Evolutionary conservation across 2,329 filamentous ascomycete genomes (phyloP).

Genomic region (Botryotinia calthae): DNA sequence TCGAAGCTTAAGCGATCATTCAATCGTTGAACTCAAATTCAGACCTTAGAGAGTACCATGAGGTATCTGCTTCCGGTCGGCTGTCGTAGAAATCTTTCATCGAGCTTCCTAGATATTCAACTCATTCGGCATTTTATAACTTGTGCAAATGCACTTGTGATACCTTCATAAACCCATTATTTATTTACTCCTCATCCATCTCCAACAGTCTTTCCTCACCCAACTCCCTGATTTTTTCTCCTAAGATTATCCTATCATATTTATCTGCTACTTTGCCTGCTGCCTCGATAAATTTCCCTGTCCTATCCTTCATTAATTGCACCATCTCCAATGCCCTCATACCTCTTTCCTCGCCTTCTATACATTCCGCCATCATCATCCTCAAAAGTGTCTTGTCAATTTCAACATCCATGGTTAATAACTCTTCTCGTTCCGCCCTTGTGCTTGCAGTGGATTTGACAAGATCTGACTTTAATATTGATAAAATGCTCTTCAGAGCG

Average conservation of each 20-base stretch:
- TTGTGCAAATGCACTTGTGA: constrained; percentile 11
- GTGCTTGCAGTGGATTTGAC: constrained; percentile 65
- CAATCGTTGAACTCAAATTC: background rate
- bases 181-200: constrained; percentile 36
- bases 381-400: constrained; percentile 89
- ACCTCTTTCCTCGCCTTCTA: constrained; percentile 86
- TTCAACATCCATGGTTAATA: constrained; percentile 73
- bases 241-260: constrained; percentile 76
- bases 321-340: constrained; percentile 96
- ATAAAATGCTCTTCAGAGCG: constrained; percentile 69
- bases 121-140: background rate
- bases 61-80: background rate
- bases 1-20: background rate
- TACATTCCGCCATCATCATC: constrained; percentile 84
- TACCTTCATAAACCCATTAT: constrained; percentile 11
- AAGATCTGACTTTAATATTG: constrained; percentile 73
- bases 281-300: constrained; percentile 86
- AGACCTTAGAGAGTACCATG: background rate
- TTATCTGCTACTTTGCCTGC: constrained; percentile 85
- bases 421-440: constrained; percentile 61
- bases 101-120: background rate
- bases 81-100: background rate
- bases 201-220: constrained; percentile 55
- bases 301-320: constrained; percentile 76
- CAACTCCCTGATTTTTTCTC: constrained; percentile 85